Conservation (phyloP, 1,284 basidiomycete species). For the Sporisorium reilianum region DNA sequence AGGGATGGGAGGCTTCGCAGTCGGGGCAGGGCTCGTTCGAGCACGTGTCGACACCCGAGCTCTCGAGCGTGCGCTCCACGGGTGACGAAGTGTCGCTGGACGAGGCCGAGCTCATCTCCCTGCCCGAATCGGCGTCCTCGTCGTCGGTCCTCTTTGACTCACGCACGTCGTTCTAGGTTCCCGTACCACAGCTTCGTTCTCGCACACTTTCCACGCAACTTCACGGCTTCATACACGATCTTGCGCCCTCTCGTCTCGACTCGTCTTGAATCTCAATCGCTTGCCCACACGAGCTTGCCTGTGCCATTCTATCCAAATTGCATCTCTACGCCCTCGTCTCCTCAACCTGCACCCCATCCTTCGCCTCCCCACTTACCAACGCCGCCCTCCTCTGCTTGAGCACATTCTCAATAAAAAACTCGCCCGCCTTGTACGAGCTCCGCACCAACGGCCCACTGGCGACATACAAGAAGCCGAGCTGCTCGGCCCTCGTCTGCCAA, state of each 20-base stretch:
- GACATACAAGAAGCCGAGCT: constrained; percentile 96
- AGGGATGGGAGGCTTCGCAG: not conserved
- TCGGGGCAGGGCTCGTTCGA: constrained; percentile 1
- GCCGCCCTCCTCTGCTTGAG: constrained; percentile 43
- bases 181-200: not conserved
- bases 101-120: not conserved
- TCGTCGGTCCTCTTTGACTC: constrained; percentile 11
- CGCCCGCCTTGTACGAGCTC: constrained; percentile 89
- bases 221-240: not conserved
- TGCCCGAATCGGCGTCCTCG: not conserved
- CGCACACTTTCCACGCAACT: too few species aligned
- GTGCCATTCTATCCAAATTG: too few species aligned
- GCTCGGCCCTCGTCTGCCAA: constrained; percentile 90
- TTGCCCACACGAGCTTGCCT: too few species aligned
- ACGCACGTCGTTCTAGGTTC: not conserved
- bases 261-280: too few species aligned
- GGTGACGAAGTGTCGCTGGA: not conserved
- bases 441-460: constrained; percentile 95
- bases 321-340: too few species aligned
- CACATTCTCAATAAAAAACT: constrained; percentile 69
- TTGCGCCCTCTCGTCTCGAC: too few species aligned
- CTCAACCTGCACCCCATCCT: not conserved
- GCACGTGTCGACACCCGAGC: not conserved
- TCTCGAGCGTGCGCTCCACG: not conserved
- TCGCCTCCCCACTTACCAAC: not conserved